A percentile compares a stretch with the other conserved stretches of the same genome.
phyloP scores from a whole-genome alignment of 2,329 filamentous ascomycete species.

The Plectosphaerella sp. region DNA sequence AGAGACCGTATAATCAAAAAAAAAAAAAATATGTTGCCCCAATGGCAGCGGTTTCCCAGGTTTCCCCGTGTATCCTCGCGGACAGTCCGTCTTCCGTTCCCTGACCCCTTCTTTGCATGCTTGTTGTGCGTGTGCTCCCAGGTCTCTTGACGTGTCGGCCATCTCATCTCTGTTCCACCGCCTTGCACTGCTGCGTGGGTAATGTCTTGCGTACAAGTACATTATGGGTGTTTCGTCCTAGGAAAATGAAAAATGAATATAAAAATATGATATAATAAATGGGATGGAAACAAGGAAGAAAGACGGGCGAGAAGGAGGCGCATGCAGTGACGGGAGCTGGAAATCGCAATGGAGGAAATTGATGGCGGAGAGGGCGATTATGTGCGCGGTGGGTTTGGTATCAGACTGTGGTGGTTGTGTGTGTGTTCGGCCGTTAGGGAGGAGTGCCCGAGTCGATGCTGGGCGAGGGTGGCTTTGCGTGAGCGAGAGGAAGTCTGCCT shows the following conservation, averaged over 20 bases:
- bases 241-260: neutral
- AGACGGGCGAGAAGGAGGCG: conserved; percentile 1
- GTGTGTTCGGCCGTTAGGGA: too few species aligned
- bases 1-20: neutral
- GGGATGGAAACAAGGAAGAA: conserved; percentile 9
- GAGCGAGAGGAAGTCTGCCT: conserved; percentile 25
- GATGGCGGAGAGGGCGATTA: too few species aligned
- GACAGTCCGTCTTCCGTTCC: neutral
- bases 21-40: too few species aligned
- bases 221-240: neutral
- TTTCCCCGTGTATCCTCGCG: neutral
- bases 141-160: neutral
- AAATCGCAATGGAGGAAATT: conserved; percentile 5
- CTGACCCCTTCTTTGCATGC: neutral
- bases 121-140: neutral
- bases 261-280: neutral
- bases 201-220: too few species aligned
- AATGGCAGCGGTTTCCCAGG: neutral
- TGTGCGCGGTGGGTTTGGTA: too few species aligned
- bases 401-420: too few species aligned
- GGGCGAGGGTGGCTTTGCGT: conserved; percentile 19
- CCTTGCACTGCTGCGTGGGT: too few species aligned
- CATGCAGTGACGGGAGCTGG: conserved; percentile 8
- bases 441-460: too few species aligned
- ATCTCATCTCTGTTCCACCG: neutral